Conservation (phyloP, 345 rosid species). For the Aethionema arabicum region DNA sequence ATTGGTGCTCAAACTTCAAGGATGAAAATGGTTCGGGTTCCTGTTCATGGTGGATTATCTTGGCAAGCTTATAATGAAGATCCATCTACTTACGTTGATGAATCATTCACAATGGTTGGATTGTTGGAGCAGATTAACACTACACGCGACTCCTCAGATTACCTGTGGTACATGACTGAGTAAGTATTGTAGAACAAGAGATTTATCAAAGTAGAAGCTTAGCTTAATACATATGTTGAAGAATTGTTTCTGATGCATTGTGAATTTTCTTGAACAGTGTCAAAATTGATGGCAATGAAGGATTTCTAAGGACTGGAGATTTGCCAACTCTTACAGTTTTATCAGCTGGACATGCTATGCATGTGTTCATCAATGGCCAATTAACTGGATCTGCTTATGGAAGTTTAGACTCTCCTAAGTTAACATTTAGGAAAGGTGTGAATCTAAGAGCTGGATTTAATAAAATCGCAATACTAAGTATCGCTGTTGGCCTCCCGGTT, state of each 20-base stretch:
- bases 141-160: conserved; percentile 84
- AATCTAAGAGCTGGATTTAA: conserved; percentile 82
- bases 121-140: conserved; percentile 96
- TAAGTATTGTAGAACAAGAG: conserved; percentile 44
- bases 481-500: conserved; percentile 99
- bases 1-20: conserved; percentile 81
- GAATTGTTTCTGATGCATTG: background rate
- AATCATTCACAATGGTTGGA: conserved; percentile 71
- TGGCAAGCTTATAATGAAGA: conserved; percentile 94
- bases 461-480: conserved; percentile 76
- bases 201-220: conserved; percentile 3
- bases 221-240: conserved; percentile 1
- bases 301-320: conserved; percentile 55
- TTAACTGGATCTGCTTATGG: conserved; percentile 86
- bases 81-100: conserved; percentile 59
- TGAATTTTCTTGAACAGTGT: conserved; percentile 37
- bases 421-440: conserved; percentile 68
- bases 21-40: conserved; percentile 87
- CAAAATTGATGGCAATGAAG: conserved; percentile 49
- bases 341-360: conserved; percentile 97
- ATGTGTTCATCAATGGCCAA: conserved; percentile 82
- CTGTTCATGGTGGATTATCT: conserved; percentile 78
- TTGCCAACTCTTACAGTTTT: conserved; percentile 59
- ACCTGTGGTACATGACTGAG: conserved; percentile 99
- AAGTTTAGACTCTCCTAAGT: conserved; percentile 85